Base-by-base conservation (phyloP, 495 filamentous ascomycete species). In the Penicillium goetzii region DNA sequence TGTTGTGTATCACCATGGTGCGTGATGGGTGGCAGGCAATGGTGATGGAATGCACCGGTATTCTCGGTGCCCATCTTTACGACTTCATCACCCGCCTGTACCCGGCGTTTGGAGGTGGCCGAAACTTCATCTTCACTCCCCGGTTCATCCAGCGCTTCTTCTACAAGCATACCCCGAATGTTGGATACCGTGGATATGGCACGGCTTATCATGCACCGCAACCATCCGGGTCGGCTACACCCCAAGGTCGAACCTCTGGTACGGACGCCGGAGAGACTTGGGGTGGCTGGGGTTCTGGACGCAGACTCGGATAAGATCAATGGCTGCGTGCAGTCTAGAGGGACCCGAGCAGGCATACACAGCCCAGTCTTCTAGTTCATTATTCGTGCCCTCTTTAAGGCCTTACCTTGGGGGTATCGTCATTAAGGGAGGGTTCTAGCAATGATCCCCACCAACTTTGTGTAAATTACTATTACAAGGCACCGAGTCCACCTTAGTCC, bases 41-140 rank as follows among this genome's bases (percentile, higher is more conserved):
- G 4, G 58, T 88, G 60, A 55, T 81, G 11, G 86, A 92, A 56
- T 67, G 81, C 41, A 90, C 78, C 19, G 93, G 93, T 19, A 82
- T 97, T 30, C 54, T 93, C 40, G 91, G 91, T 19, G 93, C 92
- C 25, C 93, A 97, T 72, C 72, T 92, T 25, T 90, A 92, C 72
- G 90, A 96, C 68, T 97, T 97, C 69, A 72, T 96, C 49, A 92
- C 89, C 3, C 83, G 88, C 43, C 83, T 94, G 32, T 97, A 90
- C 77, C 93, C 93, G 17, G 84, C 86, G 45, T 93, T 93, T 76
- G 92, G 92, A 23, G 88, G 89, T 55, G 92, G 92, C 4, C 76
- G 76, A 32, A 94, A 91, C 68, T 83, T 85, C 56, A 76, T 97
- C 50, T 74, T 74, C 17, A 93, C 92, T 0, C 93, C 93, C 2